These are phyloP conservation scores for Kazachstania kunashirensis DNA, from an alignment of 805 yeast genomes.

Conservation along the genomic window DNA sequence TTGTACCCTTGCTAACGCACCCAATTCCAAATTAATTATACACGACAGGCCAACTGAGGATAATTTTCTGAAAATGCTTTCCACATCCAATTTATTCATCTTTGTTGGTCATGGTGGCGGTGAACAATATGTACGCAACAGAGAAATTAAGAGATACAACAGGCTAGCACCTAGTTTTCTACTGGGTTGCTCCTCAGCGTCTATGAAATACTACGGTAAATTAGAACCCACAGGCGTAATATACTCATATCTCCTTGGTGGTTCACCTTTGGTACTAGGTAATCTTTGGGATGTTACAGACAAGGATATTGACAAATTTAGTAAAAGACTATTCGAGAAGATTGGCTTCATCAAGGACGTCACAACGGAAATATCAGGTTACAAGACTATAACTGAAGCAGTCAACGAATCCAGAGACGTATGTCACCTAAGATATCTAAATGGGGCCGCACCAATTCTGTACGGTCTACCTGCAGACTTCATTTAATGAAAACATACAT, in stretches of 20 bases:
- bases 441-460: slow-evolving; percentile 88
- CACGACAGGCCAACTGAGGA: slow-evolving; percentile 52
- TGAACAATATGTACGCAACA: slow-evolving; percentile 62
- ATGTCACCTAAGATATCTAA: slow-evolving; percentile 64
- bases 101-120: slow-evolving; percentile 97
- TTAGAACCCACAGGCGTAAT: slow-evolving; percentile 72
- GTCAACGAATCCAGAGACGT: slow-evolving; percentile 50
- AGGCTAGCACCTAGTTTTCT: slow-evolving; percentile 52
- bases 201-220: slow-evolving; percentile 44
- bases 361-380: slow-evolving; percentile 14
- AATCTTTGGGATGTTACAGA: slow-evolving; percentile 97
- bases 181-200: slow-evolving; percentile 88
- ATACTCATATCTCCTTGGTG: slow-evolving; percentile 65
- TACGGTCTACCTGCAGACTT: slow-evolving; percentile 64
- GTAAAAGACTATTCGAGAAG: slow-evolving; percentile 45
- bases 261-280: slow-evolving; percentile 74
- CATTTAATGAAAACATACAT: background rate
- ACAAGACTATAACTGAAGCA: slow-evolving; percentile 41
- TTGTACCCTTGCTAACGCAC: slow-evolving; percentile 14
- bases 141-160: slow-evolving; percentile 38
- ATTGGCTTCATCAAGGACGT: slow-evolving; percentile 48
- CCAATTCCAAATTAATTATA: slow-evolving; percentile 44
- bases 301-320: slow-evolving; percentile 81
- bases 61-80: slow-evolving; percentile 38
- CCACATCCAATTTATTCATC: slow-evolving; percentile 42